phyloP scores from a whole-genome alignment of 306 rosid species.

The Cucurbita ficifolia region DNA sequence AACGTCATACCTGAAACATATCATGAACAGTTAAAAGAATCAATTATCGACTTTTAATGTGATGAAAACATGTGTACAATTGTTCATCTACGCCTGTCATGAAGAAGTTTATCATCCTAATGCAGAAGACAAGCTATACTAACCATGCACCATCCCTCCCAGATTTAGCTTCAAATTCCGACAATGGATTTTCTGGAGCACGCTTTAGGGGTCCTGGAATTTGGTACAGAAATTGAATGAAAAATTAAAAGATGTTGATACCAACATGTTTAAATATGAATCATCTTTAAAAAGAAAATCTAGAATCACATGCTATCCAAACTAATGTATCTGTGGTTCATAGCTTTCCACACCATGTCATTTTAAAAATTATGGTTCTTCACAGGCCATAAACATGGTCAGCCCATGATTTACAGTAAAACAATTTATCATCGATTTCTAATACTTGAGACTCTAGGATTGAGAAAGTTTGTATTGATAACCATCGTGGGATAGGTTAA shows the following conservation, averaged over 20 bases:
- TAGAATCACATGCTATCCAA: background rate
- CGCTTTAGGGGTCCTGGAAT: slow-evolving; percentile 43
- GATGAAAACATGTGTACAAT: background rate
- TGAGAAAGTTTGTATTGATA: background rate
- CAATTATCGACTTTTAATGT: background rate
- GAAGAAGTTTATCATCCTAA: background rate
- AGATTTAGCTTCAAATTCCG: slow-evolving; percentile 96
- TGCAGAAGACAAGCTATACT: slow-evolving; percentile 18
- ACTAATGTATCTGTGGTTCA: background rate
- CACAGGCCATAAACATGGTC: background rate
- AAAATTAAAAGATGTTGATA: background rate
- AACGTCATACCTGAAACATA: slow-evolving; percentile 65
- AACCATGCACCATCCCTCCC: slow-evolving; percentile 99
- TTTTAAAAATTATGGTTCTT: background rate
- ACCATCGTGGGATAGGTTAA: background rate
- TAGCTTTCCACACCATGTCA: background rate
- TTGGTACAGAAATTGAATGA: slow-evolving; percentile 16
- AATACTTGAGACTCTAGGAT: background rate
- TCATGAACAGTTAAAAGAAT: background rate
- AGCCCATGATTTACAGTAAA: background rate
- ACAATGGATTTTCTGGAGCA: slow-evolving; percentile 45
- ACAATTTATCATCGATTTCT: background rate
- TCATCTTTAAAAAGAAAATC: background rate
- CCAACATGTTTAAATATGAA: background rate
- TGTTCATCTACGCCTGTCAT: background rate